Evolutionary conservation across 768 basidiomycete genomes (phyloP), one percentile per base, ranked within the genome.

Genomic region (Boletus tylopilopsis): DNA sequence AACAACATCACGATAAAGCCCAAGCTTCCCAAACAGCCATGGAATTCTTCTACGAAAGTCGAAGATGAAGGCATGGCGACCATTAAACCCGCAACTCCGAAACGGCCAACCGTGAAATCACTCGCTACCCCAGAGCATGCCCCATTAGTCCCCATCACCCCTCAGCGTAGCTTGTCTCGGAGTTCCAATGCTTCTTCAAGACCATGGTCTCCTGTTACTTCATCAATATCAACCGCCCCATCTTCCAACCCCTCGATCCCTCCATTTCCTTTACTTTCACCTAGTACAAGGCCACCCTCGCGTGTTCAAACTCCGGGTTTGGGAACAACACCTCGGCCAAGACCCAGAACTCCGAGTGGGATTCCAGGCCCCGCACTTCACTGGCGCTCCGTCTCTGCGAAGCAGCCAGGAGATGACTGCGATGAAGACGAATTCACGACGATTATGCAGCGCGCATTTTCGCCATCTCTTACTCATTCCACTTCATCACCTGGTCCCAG

Each of bases 21-120:
- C 44, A 67, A 64, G 47, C 22, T 67, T 49, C 41, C 56, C 29
- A 78, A 79, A 56, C 82, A 81, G 51, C 72, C 68, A 29, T 93
- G 90, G 90, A 93, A 93, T 61, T 77, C 84, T 55, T 92, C 89
- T 5, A 91, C 89, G 1, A 88, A 74, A 59, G 76, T 92, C n/a
- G 73, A 81, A 40, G 56, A 71, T 16, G 84, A 84, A 22, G 79
- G 68, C 8, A 58, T 58, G 34, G 77, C 76, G 24, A 66, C 66
- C 7, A 63, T 78, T 55, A 82, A 78, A 61, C 72, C 70, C 25
- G 68, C 75, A 29, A 74, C 78, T 24, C 73, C 78, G 13, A 77
- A 75, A 59, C 75, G 81, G 30, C 60, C 68, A n/a, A 66, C 61
- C 42, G 68, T 76, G 2, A 79, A 73, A 36, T 82, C 79, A 30